Base-by-base conservation (phyloP, 78 protist genomes). In the Dictyostelium brefeldianum region DNA sequence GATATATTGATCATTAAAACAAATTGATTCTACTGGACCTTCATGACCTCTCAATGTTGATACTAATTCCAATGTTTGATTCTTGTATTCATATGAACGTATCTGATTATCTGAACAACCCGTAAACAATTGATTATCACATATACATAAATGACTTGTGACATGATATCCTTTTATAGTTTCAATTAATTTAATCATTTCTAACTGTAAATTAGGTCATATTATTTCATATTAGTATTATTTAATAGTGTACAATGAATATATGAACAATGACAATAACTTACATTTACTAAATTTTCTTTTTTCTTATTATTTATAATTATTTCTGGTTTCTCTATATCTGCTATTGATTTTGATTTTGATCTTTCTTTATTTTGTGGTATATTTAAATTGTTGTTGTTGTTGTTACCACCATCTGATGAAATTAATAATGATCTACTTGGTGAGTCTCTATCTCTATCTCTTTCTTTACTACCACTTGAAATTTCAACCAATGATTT, bases 11-110 rank as follows among this genome's bases (percentile, higher is more conserved):
- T 87, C 93, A 50, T 87, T 87, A 51, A 29, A 87, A 77, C 93
- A 87, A 46, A 87, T 62, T 87, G 93, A 56, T n/a, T 87, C 93
- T 9, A 87, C 93, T 59, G 93, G 80, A 48, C 93, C 93, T 51
- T 87, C 93, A 17, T 87, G 93, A 46, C 93, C 93, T 64, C 77
- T 87, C 17, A 87, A 43, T 5, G 84, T 87, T 53, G 77, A 70
- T 9, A 54, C 41, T 22, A 54, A 77, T 65, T 87, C 93, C 48
- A 87, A 29, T 15, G 22, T 87, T 31, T 87, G 51, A 56, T 78
- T 73, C 41, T 77, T 87, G 41, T 51, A 87, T 51, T 87, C 93
- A 65, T 62, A 87, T n/a, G 77, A 84, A 48, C 84, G 77, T 29
- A 87, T 87, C 1, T 84, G 20, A 87, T 87, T 87, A 77, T 87